A percentile compares a stretch with the other conserved stretches of the same genome.
Evolutionary conservation across 768 basidiomycete genomes (phyloP).

Genomic region (Amanita phalloides): DNA sequence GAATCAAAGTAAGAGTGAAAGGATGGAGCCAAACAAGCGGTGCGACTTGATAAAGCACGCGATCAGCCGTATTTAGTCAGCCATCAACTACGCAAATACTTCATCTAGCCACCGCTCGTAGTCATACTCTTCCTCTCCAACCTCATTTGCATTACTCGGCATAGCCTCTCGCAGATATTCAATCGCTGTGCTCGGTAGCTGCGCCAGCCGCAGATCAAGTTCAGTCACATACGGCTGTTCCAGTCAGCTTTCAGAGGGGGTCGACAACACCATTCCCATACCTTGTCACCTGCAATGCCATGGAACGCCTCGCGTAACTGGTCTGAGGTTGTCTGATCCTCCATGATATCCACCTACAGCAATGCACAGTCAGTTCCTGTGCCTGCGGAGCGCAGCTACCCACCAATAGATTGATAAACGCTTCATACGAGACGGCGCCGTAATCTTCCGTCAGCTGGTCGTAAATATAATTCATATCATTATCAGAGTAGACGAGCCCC

Average conservation of each 20-base stretch:
- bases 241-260: neutral
- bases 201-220: slow-evolving; percentile 78
- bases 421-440: slow-evolving; percentile 86
- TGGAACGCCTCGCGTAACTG: slow-evolving; percentile 92
- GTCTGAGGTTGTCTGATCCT: slow-evolving; percentile 89
- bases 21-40: slow-evolving; percentile 1
- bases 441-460: slow-evolving; percentile 71
- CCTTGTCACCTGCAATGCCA: slow-evolving; percentile 86
- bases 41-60: slow-evolving; percentile 14
- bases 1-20: slow-evolving; percentile 9
- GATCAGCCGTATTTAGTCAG: slow-evolving; percentile 8
- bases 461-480: slow-evolving; percentile 79
- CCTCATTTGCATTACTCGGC: slow-evolving; percentile 44
- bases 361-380: neutral
- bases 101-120: slow-evolving; percentile 77
- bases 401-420: slow-evolving; percentile 90
- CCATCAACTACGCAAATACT: slow-evolving; percentile 46
- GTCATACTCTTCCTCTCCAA: slow-evolving; percentile 62
- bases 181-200: slow-evolving; percentile 64
- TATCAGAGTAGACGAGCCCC: slow-evolving; percentile 89
- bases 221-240: slow-evolving; percentile 85
- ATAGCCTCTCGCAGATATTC: slow-evolving; percentile 79
- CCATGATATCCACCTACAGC: slow-evolving; percentile 81
- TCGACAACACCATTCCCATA: slow-evolving; percentile 17
- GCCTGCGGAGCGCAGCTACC: slow-evolving; percentile 10